Conservation (phyloP, 2,329 filamentous ascomycete genomes). For the Arthrobotrys conoides region DNA sequence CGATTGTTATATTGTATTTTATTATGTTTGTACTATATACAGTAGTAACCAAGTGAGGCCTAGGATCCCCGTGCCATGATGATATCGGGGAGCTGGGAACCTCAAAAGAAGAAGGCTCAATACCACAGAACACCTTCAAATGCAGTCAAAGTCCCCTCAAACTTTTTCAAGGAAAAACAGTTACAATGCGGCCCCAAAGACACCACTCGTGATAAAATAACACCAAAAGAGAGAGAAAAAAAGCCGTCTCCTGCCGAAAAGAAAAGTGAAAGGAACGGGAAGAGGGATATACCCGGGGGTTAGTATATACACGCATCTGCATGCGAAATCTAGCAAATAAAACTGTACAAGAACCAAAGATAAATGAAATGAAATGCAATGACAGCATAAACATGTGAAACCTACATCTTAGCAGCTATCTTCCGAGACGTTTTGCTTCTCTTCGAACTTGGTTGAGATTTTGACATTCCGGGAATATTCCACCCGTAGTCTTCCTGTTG, state of each 20-base stretch:
- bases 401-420: neutral
- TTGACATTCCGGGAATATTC: constrained; percentile 1
- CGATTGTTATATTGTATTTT: constrained; percentile 12
- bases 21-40: constrained; percentile 18
- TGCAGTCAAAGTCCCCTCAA: constrained; percentile 32
- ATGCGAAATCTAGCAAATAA: constrained; percentile 41
- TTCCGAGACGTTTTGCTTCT: neutral
- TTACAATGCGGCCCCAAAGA: constrained; percentile 32
- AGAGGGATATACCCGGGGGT: constrained; percentile 21
- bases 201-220: constrained; percentile 56
- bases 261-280: constrained; percentile 39
- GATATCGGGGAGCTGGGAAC: neutral
- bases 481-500: constrained; percentile 29
- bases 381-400: neutral
- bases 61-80: neutral
- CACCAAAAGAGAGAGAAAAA: constrained; percentile 63
- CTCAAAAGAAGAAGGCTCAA: constrained; percentile 4
- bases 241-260: constrained; percentile 47
- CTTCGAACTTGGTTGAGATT: neutral
- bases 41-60: neutral
- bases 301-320: constrained; percentile 63
- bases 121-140: constrained; percentile 47
- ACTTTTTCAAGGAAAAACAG: constrained; percentile 23
- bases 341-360: neutral
- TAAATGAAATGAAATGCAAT: neutral